These are phyloP conservation scores for Pythium aristosporum DNA, from an alignment of 352 stramenopile species.

Conservation along the genomic window DNA sequence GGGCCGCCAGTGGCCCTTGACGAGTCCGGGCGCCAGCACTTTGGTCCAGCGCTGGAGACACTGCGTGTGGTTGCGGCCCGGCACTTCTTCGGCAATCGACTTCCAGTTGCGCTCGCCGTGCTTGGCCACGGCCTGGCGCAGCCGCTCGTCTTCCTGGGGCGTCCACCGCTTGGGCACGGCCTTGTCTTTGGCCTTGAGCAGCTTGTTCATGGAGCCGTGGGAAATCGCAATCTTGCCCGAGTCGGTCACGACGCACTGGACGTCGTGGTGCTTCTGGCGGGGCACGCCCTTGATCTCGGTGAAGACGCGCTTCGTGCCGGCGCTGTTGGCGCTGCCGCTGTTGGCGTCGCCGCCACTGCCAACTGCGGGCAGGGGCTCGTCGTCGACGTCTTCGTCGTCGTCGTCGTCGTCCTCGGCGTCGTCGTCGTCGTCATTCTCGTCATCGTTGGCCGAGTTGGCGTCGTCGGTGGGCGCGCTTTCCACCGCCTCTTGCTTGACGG, in stretches of 20 bases:
- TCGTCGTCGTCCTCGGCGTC: constrained; percentile 24
- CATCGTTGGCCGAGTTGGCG: constrained; percentile 1
- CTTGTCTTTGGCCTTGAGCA: constrained; percentile 86
- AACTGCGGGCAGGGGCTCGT: constrained; percentile 15
- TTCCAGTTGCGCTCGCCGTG: constrained; percentile 89
- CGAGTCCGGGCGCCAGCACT: constrained; percentile 92
- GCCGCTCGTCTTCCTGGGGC: constrained; percentile 72
- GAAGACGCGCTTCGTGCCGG: constrained; percentile 70
- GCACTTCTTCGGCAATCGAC: constrained; percentile 83
- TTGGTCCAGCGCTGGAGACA: constrained; percentile 92
- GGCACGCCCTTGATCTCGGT: constrained; percentile 85
- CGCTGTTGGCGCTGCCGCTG: background rate
- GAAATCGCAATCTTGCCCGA: constrained; percentile 44
- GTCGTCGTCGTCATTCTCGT: constrained; percentile 20
- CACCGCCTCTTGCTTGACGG: constrained; percentile 2
- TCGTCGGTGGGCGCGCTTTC: background rate
- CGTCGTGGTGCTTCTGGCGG: constrained; percentile 79
- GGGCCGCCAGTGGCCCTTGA: constrained; percentile 94
- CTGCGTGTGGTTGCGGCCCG: constrained; percentile 85
- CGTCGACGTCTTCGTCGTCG: constrained; percentile 22
- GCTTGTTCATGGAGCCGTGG: constrained; percentile 53
- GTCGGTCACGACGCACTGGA: constrained; percentile 43
- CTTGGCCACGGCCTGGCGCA: constrained; percentile 70
- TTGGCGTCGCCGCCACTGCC: background rate
- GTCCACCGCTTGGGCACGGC: constrained; percentile 81